Evolutionary conservation across 2,329 filamentous ascomycete species (phyloP), one percentile per base, ranked within the genome.

Genomic region (Verticillium alfalfae): DNA sequence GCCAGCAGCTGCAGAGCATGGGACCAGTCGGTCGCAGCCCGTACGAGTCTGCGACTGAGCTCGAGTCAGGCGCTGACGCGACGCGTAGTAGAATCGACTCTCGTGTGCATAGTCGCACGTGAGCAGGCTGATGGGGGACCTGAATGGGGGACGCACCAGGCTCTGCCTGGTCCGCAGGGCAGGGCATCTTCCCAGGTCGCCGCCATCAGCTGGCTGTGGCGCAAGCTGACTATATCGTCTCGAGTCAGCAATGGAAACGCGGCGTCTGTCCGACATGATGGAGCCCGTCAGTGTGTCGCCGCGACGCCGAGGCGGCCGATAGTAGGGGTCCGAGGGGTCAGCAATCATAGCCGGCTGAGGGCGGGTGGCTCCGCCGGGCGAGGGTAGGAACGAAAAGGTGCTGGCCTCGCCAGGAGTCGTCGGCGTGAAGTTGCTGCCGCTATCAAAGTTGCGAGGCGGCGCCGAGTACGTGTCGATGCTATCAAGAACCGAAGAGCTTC

Each of bases 21-120:
- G 93, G 92, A 0, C 93, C 92, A 41, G 93, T 97, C 0, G 95
- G 95, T 94, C 9, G 93, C 93, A 2, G 95, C 95, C 95, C 5
- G 95, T 99, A 69, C 94, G 58, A 97, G 81, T 71, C 91, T 94
- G 58, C 95, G 85, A 22, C n/a, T n/a, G n/a, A n/a, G n/a, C n/a
- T n/a, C n/a, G n/a, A n/a, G n/a, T n/a, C n/a, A n/a, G n/a, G n/a
- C n/a, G n/a, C n/a, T n/a, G n/a, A n/a, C n/a, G n/a, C n/a, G n/a
- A n/a, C n/a, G n/a, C n/a, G 70, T 99, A 98, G 76, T 98, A 98
- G 70, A 97, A 73, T 99, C 95, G 0, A 96, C 92, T 99, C 95
- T 61, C 95, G 89, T 1, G 94, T 2, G 93, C 89, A 71, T 98
- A 98, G 71, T 99, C 1, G 90, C 88, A 56, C 87, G 83, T 26